Base-by-base conservation (phyloP, 2,329 filamentous ascomycete species). In the Sporothrix variecibatus region DNA sequence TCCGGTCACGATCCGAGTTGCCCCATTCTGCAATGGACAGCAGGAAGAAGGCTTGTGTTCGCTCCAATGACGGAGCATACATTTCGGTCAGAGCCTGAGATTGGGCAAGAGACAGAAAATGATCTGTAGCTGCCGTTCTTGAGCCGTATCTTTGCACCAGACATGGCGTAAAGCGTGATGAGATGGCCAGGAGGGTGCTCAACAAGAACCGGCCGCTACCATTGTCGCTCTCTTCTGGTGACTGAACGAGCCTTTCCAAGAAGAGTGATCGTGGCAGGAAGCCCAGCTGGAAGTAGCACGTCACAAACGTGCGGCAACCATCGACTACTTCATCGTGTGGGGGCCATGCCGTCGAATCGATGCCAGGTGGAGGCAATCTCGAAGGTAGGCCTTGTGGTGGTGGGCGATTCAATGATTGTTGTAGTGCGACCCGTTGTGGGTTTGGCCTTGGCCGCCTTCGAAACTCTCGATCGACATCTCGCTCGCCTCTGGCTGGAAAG, bases 221-320 rank as follows among this genome's bases (percentile, higher is more conserved):
- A 15, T 86, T 82, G 79, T 84, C 87, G 76, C 87, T 82, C 17
- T 84, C 84, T 8, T 81, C 81, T 40, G 82, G 82, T 69, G 86
- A 83, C 5, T 82, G 83, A 40, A 80, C 81, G 17, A 90, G 81
- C 8, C 82, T 81, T 28, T 84, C 81, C 0, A 84, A 81, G 64
- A 89, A 89, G 72, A 84, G 80, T 34, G 86, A 81, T 79, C 88
- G 89, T 5, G 85, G 86, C 31, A 89, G 85, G 77, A 90, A 90
- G 23, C 88, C 87, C 6, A 89, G 84, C 79, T 90, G 88, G 76
- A 89, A 89, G 78, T 88, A 90, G 76, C 88, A 84, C 2, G 81
- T 82, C 1, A 85, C 87, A 77, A 90, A 89, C 23, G 83, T 83
- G 73, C 85, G 82, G 75, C 89, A 84, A 6, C 84, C 86, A 68